Evolutionary conservation across 1,284 basidiomycete species (phyloP).

Genomic region (Boletus holoroseus): DNA sequence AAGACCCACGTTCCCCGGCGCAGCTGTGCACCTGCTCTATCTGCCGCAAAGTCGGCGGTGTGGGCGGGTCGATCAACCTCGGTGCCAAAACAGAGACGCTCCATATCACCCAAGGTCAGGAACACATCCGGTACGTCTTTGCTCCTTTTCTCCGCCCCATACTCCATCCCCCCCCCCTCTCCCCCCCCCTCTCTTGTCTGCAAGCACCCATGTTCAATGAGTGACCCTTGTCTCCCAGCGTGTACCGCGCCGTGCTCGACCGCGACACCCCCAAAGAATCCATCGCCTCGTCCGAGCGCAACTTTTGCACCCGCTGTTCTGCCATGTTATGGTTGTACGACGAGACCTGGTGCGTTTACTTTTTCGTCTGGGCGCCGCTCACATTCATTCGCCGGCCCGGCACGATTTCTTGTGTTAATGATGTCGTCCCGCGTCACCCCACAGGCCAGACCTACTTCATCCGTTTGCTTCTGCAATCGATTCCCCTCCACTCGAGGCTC

Average conservation of each 20-base stretch:
- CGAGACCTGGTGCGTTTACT: slow-evolving; percentile 38
- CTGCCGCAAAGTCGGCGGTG: slow-evolving; percentile 58
- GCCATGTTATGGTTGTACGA: slow-evolving; percentile 60
- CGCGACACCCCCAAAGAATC: slow-evolving; percentile 45
- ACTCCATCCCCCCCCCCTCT: neutral
- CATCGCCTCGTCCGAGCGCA: slow-evolving; percentile 49
- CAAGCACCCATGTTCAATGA: neutral
- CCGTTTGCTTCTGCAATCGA: slow-evolving; percentile 62
- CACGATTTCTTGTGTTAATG: neutral
- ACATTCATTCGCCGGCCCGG: neutral
- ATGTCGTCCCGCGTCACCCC: neutral
- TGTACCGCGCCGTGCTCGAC: slow-evolving; percentile 52
- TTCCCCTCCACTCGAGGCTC: slow-evolving; percentile 41
- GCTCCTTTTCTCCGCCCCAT: too few species aligned
- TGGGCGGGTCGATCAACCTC: slow-evolving; percentile 55
- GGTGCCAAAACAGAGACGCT: slow-evolving; percentile 46
- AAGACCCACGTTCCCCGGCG: neutral
- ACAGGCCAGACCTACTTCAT: slow-evolving; percentile 52
- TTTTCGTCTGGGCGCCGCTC: neutral
- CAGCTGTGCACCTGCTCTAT: slow-evolving; percentile 58
- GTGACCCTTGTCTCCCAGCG: slow-evolving; percentile 28
- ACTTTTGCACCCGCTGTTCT: slow-evolving; percentile 55
- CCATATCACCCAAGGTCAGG: slow-evolving; percentile 44
- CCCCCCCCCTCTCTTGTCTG: neutral
- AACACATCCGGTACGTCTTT: slow-evolving; percentile 42